Evolutionary conservation across 2,329 filamentous ascomycete species (phyloP).

Genomic region (Pseudogymnoascus pannorum): DNA sequence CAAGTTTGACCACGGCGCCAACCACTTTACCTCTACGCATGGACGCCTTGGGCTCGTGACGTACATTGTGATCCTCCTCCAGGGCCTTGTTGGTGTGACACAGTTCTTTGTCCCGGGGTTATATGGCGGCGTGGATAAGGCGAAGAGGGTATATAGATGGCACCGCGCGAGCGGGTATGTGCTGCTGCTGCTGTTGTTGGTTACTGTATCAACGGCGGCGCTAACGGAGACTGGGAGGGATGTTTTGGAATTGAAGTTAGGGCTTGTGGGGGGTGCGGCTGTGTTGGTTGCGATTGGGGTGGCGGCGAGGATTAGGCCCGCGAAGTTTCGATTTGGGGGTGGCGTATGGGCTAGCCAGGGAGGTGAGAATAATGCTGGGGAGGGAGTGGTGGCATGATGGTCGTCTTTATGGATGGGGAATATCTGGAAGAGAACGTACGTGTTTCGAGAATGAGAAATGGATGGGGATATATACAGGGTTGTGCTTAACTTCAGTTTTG

Average conservation of each 20-base stretch:
- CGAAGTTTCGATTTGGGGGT: conserved; percentile 61
- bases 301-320: conserved; percentile 69
- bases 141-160: conserved; percentile 83
- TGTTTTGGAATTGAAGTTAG: conserved; percentile 64
- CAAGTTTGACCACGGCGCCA: conserved; percentile 61
- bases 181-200: conserved; percentile 61
- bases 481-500: background rate
- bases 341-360: conserved; percentile 29
- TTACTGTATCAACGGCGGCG: conserved; percentile 67
- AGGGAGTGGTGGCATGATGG: background rate
- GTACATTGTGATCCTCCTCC: conserved; percentile 60
- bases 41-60: conserved; percentile 75
- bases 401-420: background rate
- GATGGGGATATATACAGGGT: background rate
- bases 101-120: conserved; percentile 69
- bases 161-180: conserved; percentile 74
- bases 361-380: background rate
- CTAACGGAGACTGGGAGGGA: conserved; percentile 66
- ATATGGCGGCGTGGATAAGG: conserved; percentile 72
- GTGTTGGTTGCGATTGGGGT: conserved; percentile 64
- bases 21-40: conserved; percentile 75
- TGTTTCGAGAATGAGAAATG: background rate
- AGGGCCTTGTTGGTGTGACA: conserved; percentile 72
- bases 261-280: conserved; percentile 62
- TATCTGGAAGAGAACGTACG: background rate